Conservation (phyloP, 139 green algal genomes). For the Coccomyxa sp. region DNA sequence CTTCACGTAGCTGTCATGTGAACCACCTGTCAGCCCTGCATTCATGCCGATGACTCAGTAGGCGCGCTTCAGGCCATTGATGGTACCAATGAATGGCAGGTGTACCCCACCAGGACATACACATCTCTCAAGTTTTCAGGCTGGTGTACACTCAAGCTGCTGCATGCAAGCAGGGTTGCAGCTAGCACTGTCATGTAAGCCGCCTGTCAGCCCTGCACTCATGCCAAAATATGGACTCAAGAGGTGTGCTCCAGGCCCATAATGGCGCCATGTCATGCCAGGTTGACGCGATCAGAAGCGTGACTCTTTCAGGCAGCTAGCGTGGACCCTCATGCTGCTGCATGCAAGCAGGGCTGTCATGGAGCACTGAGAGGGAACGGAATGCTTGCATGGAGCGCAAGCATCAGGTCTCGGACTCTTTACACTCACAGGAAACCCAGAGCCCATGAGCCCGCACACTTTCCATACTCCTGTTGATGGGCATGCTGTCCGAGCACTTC, state of each 20-base stretch:
- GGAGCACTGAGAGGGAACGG: constrained; percentile 76
- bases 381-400: too few species aligned
- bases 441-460: too few species aligned
- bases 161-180: too few species aligned
- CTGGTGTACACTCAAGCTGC: too few species aligned
- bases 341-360: too few species aligned
- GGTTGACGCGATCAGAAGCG: background rate
- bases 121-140: background rate
- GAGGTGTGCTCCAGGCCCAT: background rate
- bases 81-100: background rate
- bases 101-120: background rate
- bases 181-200: constrained; percentile 78
- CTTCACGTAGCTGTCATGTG: constrained; percentile 82
- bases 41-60: background rate
- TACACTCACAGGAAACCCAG: too few species aligned
- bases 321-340: too few species aligned
- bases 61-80: background rate
- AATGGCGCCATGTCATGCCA: background rate
- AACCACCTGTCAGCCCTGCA: constrained; percentile 84
- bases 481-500: too few species aligned
- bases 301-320: background rate
- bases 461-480: too few species aligned
- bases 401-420: too few species aligned
- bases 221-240: background rate
- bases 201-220: constrained; percentile 76